These are phyloP conservation scores for Cunninghamia lanceolata DNA, from an alignment of 75 land plant genomes.

Conservation along the genomic window DNA sequence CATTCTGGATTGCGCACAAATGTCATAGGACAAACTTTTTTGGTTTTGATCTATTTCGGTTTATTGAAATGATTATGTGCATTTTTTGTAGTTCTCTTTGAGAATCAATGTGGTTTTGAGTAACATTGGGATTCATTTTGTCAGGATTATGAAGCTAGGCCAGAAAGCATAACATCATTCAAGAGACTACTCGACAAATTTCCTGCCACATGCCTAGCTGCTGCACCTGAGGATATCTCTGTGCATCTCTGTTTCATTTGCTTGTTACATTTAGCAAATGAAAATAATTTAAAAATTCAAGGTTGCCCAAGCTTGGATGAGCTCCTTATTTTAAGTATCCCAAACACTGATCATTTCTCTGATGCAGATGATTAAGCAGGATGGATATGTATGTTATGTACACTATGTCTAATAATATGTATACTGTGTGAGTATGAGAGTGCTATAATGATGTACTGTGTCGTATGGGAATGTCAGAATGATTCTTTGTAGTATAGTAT, in stretches of 20 bases:
- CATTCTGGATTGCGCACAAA: not conserved
- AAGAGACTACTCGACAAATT: slow-evolving; percentile 45
- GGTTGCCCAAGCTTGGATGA: slow-evolving; percentile 68
- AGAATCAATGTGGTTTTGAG: not conserved
- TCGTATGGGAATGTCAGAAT: not conserved
- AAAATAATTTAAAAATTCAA: slow-evolving; percentile 61
- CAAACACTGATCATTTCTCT: not conserved
- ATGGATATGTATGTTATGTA: slow-evolving; percentile 6
- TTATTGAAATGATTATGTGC: not conserved
- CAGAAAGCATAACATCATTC: slow-evolving; percentile 51
- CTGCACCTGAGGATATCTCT: slow-evolving; percentile 65
- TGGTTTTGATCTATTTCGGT: not conserved
- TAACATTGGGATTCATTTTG: slow-evolving; percentile 6
- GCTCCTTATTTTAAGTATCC: slow-evolving; percentile 18
- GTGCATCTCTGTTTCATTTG: slow-evolving; percentile 94
- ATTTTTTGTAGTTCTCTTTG: not conserved
- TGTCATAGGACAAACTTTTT: not conserved
- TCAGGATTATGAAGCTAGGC: slow-evolving; percentile 15
- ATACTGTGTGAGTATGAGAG: not conserved
- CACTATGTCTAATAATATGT: not conserved
- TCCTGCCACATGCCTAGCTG: slow-evolving; percentile 52
- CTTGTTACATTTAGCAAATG: slow-evolving; percentile 95
- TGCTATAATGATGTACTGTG: not conserved
- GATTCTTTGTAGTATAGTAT: not conserved
- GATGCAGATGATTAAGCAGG: not conserved